Base-by-base conservation (phyloP, 805 yeast species). In the Candida xyloterini region DNA sequence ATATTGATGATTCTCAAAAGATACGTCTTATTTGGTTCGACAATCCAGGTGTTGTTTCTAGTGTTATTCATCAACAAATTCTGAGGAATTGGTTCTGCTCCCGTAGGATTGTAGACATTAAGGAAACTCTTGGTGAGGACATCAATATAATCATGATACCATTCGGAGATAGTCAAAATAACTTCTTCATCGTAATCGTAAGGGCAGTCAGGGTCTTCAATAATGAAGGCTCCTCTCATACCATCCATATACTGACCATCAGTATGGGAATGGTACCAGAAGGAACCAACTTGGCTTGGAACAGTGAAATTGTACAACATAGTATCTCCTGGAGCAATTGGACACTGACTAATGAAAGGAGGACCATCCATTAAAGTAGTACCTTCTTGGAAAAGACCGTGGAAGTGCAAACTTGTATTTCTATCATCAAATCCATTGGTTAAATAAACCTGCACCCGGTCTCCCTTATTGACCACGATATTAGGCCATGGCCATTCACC, bases 261-360 rank as follows among this genome's bases (percentile, higher is more conserved):
- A 25, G 90, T 79, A 67, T 93, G 99, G 22, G 98, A 87, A 65
- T 93, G 99, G 72, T 91, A 93, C 99, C 99, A 93, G 73, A 72
- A 93, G 14, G 95, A 76, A 56, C 99, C 99, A 42, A 72, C 78
- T 66, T 93, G 96, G 51, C 71, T 71, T 35, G 76, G 76, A 45
- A 89, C 87, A 20, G 96, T 84, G 65, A 93, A 93, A 70, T 91
- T 89, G 72, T 93, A 93, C 47, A 81, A 63, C 58, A 60, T 53
- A 14, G 84, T 74, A 45, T 76, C 75, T 39, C 84, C 84, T 5
- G 95, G 84, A n/a, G 85, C 80, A 50, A 88, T 81, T 21, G 96
- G 95, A 73, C 98, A 93, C 66, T 91, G 97, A 25, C 86, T 78
- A 32, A 91, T 71, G 76, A 77, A 70, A 54, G 84, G 84, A 11